Conservation (phyloP, 164 flowering plant genomes). For the Liquidambar formosana region DNA sequence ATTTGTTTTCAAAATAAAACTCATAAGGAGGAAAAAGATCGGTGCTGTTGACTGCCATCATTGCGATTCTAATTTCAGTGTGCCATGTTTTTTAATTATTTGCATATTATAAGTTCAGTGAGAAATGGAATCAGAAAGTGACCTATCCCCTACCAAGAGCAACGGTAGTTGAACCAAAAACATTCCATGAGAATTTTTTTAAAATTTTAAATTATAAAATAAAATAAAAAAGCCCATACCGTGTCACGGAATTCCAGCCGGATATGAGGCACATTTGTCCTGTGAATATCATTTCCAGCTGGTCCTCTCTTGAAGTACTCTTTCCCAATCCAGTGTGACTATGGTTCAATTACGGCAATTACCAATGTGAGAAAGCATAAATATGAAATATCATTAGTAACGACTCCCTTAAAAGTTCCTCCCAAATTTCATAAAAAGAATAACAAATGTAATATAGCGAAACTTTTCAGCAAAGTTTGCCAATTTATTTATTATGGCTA, state of each 20-base stretch:
- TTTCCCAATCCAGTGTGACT: constrained; percentile 96
- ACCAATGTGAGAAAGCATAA: background rate
- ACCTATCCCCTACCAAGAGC: too few relatives aligned
- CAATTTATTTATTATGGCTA: too few relatives aligned
- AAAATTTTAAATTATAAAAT: background rate
- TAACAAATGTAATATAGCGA: too few relatives aligned
- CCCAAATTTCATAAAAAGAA: background rate
- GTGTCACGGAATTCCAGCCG: constrained; percentile 84
- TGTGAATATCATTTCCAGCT: constrained; percentile 90
- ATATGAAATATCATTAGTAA: background rate
- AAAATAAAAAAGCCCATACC: constrained; percentile 37
- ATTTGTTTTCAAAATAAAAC: too few relatives aligned
- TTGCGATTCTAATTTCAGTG: too few relatives aligned
- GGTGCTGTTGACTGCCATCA: too few relatives aligned
- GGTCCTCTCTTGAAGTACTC: constrained; percentile 90
- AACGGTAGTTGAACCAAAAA: background rate
- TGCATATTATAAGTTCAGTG: too few relatives aligned
- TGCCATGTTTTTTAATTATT: too few relatives aligned
- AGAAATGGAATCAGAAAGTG: background rate
- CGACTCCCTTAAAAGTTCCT: background rate
- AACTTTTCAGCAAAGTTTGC: too few relatives aligned
- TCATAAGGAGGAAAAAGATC: too few relatives aligned
- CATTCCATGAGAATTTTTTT: background rate
- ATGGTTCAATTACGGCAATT: background rate
- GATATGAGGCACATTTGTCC: constrained; percentile 96